Conservation (phyloP, 352 stramenopile species). For the Globisporangium irregulare region DNA sequence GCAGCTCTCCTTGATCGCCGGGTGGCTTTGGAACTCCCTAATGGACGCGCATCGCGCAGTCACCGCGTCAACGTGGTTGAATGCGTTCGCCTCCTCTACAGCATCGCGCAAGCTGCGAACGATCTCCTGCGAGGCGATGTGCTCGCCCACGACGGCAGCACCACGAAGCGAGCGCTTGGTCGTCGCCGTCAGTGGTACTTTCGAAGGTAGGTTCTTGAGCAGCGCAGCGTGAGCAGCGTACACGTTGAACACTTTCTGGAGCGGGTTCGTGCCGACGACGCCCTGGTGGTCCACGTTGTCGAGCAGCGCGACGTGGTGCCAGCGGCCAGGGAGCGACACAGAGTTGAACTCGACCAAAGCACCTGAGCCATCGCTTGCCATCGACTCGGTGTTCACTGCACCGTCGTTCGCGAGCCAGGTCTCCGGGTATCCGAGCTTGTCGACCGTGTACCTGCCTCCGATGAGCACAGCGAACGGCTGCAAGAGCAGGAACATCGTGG, state of each 20-base stretch:
- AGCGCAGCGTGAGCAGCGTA: conserved; percentile 14
- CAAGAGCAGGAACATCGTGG: conserved; percentile 15
- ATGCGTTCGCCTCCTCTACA: conserved; percentile 5
- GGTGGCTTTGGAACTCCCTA: background rate
- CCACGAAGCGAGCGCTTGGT: conserved; percentile 5
- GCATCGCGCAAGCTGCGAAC: conserved; percentile 3
- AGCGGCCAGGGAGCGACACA: conserved; percentile 10
- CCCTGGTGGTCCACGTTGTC: conserved; percentile 16
- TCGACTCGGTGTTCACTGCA: conserved; percentile 24
- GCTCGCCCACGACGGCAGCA: background rate
- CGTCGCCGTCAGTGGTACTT: background rate
- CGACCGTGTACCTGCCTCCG: conserved; percentile 15
- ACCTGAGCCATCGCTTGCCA: conserved; percentile 13
- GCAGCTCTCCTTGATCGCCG: conserved; percentile 2
- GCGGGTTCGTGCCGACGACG: conserved; percentile 15
- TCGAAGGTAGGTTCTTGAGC: conserved; percentile 9
- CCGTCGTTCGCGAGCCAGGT: conserved; percentile 34
- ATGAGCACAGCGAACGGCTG: conserved; percentile 12
- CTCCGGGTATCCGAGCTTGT: conserved; percentile 15
- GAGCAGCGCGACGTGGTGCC: conserved; percentile 18
- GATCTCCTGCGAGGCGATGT: conserved; percentile 2
- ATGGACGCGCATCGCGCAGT: background rate
- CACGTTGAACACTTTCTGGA: conserved; percentile 15
- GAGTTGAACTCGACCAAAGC: conserved; percentile 10
- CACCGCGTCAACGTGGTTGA: conserved; percentile 11